A percentile compares a stretch with the other conserved stretches of the same genome.
phyloP scores from a whole-genome alignment of 2,329 filamentous ascomycete species.

The Zymoseptoria passerinii region DNA sequence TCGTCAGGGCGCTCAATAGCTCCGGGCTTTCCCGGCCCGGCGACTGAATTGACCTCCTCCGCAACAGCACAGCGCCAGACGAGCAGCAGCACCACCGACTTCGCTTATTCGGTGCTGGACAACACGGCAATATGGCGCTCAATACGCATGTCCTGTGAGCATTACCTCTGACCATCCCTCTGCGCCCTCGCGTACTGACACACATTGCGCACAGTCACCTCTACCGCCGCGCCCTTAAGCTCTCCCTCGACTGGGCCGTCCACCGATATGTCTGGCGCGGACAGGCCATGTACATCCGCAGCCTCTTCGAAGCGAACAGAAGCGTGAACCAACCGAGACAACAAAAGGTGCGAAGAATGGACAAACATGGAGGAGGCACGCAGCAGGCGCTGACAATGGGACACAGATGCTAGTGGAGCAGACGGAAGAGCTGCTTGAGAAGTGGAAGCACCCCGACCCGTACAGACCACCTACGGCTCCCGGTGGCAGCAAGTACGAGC shows the following conservation, averaged over 20 bases:
- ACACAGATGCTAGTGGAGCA: slow-evolving; percentile 70
- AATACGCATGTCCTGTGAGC: slow-evolving; percentile 28
- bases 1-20: background rate
- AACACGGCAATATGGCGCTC: slow-evolving; percentile 31
- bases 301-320: slow-evolving; percentile 88
- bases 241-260: slow-evolving; percentile 90
- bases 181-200: slow-evolving; percentile 13
- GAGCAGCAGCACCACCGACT: background rate
- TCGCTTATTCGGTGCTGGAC: background rate
- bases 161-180: background rate
- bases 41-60: background rate
- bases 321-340: slow-evolving; percentile 75
- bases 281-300: slow-evolving; percentile 91
- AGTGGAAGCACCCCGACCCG: slow-evolving; percentile 97
- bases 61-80: background rate
- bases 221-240: slow-evolving; percentile 87
- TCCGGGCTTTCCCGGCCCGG: background rate
- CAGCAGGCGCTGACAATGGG: background rate
- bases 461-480: slow-evolving; percentile 84
- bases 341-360: slow-evolving; percentile 58
- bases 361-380: background rate
- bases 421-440: slow-evolving; percentile 78
- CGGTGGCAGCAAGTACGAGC: slow-evolving; percentile 93
- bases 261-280: slow-evolving; percentile 90
- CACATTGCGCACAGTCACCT: slow-evolving; percentile 47